Percentiles rank a stretch among this genome's conserved stretches.
Conservation (phyloP, 257 asterid species). For the Solanum stenotomum region DNA sequence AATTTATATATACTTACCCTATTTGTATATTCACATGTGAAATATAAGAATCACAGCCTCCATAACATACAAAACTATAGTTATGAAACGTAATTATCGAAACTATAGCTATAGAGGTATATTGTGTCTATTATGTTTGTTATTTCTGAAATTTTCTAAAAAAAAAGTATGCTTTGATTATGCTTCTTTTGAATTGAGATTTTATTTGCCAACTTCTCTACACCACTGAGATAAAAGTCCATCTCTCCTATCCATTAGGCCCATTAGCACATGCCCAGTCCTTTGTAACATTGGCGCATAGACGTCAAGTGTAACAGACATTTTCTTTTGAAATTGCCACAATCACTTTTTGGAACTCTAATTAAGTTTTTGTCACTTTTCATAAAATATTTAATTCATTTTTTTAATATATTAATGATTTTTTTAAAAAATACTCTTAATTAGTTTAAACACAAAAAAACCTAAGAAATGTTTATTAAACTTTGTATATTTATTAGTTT, state of each 20-base stretch:
- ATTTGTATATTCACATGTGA: no score
- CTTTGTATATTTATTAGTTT: background rate
- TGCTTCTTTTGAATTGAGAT: background rate
- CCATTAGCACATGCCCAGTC: background rate
- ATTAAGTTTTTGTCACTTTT: background rate
- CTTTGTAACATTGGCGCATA: background rate
- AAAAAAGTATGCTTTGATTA: background rate
- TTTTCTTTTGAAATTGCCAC: background rate
- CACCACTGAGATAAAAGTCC: background rate
- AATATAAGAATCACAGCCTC: no score
- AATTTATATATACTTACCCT: no score
- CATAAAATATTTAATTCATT: background rate
- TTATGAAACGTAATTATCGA: rapidly evolving
- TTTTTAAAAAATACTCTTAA: background rate
- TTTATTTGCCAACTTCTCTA: no score
- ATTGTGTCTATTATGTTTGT: no score
- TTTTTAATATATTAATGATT: background rate
- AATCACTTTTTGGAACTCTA: background rate
- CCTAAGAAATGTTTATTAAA: no score
- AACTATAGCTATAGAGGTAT: no score
- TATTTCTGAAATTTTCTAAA: no score
- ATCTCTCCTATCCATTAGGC: background rate
- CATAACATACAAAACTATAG: no score
- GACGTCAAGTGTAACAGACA: background rate
- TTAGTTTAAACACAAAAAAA: background rate